Evolutionary conservation across 1,284 basidiomycete genomes (phyloP).

Genomic region (Mycena citricolor): DNA sequence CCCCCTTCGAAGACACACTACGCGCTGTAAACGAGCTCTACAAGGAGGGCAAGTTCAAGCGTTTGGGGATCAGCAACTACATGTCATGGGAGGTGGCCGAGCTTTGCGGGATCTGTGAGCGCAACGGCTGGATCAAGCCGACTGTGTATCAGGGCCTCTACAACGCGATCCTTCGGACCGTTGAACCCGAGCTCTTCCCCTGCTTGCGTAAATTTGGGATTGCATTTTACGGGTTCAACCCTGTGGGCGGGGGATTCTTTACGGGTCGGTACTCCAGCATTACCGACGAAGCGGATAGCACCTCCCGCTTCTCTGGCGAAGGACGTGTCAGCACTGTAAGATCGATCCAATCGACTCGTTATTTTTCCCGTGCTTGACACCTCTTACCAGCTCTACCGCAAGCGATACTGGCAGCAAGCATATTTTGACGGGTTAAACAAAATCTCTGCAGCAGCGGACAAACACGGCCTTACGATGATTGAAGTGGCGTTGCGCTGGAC

Average conservation of each 20-base stretch:
- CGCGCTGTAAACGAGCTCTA: conserved; percentile 39
- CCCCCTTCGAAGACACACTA: conserved; percentile 41
- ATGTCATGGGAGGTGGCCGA: conserved; percentile 59
- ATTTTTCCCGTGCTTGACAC: neutral
- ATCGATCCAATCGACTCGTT: neutral
- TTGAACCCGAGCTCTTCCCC: conserved; percentile 43
- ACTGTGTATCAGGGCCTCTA: conserved; percentile 70
- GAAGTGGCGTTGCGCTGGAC: conserved; percentile 47
- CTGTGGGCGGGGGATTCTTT: conserved; percentile 40
- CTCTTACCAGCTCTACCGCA: neutral
- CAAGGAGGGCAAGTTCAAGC: conserved; percentile 24
- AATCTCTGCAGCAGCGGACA: conserved; percentile 34
- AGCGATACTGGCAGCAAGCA: conserved; percentile 38
- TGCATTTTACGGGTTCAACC: conserved; percentile 19
- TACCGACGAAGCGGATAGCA: conserved; percentile 27
- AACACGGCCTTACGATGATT: conserved; percentile 37
- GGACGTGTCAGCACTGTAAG: neutral
- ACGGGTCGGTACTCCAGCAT: conserved; percentile 42
- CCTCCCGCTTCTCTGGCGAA: conserved; percentile 34
- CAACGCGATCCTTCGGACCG: conserved; percentile 49
- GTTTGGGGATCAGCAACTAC: conserved; percentile 23
- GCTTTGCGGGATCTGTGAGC: conserved; percentile 55
- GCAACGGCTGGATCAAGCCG: conserved; percentile 59
- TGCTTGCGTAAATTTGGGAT: conserved; percentile 20
- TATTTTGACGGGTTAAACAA: conserved; percentile 39